Evolutionary conservation across 202 grass and related monocot genomes (phyloP), one percentile per base, ranked within the genome.

Genomic region (Panicum hallii): DNA sequence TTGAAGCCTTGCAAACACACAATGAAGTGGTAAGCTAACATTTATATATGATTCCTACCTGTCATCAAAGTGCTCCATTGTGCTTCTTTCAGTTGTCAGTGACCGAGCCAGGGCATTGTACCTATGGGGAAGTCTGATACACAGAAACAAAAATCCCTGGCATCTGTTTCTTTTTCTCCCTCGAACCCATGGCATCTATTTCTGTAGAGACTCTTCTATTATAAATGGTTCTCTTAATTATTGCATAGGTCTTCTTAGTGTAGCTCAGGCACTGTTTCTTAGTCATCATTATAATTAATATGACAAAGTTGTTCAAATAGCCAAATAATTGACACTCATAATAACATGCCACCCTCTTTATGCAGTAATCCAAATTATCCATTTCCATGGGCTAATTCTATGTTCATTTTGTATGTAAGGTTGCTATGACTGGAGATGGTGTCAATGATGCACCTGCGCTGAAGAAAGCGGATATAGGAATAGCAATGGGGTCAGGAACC

Each of bases 391-490:
- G 9, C 15, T 81, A 45, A 69, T 13, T 62, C 63, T 82, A 64
- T 79, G 44, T 55, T 72, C 75, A 12, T 28, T 80, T 63, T 68
- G 23, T 73, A 11, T 86, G 70, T 55, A 88, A 99, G 97, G 97
- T 99, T 87, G 97, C 97, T 75, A 99, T 99, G 97, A 99, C 97
- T 70, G 97, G 97, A 79, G 97, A 99, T 92, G 97, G 97, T 19
- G 97, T 99, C 63, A 99, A 99, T 88, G 97, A 99, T 93, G 97
- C 97, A 62, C 97, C 97, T 91, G 97, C 97, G 1, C 70, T 99
- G 77, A 99, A 99, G 88, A 99, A 94, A 89, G 97, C 97, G 54
- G 97, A 99, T 78, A 99, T 99, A 84, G 97, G 97, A 92, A 99
- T 99, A 91, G 93, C 97, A 67, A 99, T 99, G 97, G 97, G 97